A percentile compares a stretch with the other conserved stretches of the same genome.
Conservation (phyloP, 306 rosid genomes). For the Spatholobus suberectus region DNA sequence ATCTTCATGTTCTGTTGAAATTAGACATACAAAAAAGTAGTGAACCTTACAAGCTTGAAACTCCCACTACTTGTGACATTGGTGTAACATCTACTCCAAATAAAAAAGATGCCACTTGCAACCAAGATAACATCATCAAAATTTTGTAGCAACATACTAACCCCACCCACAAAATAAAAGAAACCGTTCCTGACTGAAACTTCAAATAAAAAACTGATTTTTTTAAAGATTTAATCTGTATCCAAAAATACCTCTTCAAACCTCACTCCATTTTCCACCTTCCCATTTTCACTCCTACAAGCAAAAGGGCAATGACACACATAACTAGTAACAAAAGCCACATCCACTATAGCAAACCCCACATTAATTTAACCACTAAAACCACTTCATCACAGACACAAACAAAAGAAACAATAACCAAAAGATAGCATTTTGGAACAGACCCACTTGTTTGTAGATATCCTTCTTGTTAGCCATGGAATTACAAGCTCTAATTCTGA, state of each 20-base stretch:
- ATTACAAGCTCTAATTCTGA: conserved; percentile 59
- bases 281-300: not conserved
- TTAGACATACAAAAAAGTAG: not conserved
- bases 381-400: not conserved
- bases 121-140: not conserved
- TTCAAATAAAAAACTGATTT: not conserved
- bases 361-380: conserved; percentile 19
- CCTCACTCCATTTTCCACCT: not conserved
- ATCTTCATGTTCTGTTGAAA: not conserved
- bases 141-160: not conserved
- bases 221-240: not conserved
- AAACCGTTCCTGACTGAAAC: not conserved
- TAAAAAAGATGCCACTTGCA: not conserved
- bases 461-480: conserved; percentile 54
- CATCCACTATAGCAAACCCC: not conserved
- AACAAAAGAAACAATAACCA: not conserved
- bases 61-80: conserved; percentile 5
- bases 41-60: not conserved
- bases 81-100: not conserved
- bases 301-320: not conserved
- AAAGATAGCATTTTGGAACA: conserved; percentile 40
- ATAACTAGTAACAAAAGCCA: not conserved
- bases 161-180: too few species aligned
- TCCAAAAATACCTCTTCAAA: conserved; percentile 22
- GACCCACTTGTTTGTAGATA: conserved; percentile 80